Evolutionary conservation across 2,329 filamentous ascomycete species (phyloP), one percentile per base, ranked within the genome.

Genomic region (Colletotrichum abscissum): DNA sequence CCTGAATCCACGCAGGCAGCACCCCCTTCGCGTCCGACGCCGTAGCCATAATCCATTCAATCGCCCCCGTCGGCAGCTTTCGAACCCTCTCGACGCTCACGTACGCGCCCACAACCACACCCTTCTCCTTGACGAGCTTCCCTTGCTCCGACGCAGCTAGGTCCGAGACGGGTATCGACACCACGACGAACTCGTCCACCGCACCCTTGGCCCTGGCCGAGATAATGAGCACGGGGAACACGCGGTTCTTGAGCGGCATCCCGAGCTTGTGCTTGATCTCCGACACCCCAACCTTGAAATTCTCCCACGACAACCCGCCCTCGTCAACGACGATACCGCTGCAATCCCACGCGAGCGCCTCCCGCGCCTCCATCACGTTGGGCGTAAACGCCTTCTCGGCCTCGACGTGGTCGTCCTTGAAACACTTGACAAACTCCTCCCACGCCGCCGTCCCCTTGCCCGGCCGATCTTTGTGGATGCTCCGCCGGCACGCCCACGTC

Each of bases 41-140:
- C 11, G 93, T 95, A 9, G 90, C 92, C 92, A 96, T 95, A 71
- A 92, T 85, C 94, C 94, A 97, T 81, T 93, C 91, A 59, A 94
- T 86, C 22, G 83, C 80, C 1, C 84, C 82, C n/a, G 77, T 79
- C 4, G 77, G 79, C 5, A 87, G 73, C 77, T 86, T 83, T 69
- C 87, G 82, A 42, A 93, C 82, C 58, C 89, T 83, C 83, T 95
- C 93, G 1, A 95, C 85, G 75, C 90, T 92, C 33, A 86, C 89
- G 77, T 94, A 95, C 11, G 85, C 84, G 4, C 89, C 93, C 35
- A 88, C 81, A 8, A 91, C 87, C 3, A 89, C 81, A 35, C 81
- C 85, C 74, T 86, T 86, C 24, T 86, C 85, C 28, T 81, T 80
- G 14, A 81, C 79, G 59, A 83, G 78, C 67, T 76, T 75, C 73